These are phyloP conservation scores for Ailanthus altissimus DNA, from an alignment of 345 rosid species.

Conservation along the genomic window DNA sequence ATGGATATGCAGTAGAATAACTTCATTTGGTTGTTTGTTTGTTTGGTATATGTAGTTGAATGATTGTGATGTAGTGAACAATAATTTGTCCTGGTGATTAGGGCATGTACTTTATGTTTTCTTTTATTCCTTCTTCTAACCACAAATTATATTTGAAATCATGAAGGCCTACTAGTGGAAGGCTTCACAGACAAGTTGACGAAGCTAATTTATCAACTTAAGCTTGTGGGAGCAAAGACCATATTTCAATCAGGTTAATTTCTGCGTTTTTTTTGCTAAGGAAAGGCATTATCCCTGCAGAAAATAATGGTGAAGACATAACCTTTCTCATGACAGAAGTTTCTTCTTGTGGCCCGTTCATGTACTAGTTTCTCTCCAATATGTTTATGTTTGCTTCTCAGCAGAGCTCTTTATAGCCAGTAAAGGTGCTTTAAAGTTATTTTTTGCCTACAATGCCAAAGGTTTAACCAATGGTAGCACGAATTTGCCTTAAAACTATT, in stretches of 20 bases:
- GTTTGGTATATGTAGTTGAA: not conserved
- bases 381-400: not conserved
- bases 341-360: not conserved
- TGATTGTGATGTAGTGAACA: not conserved
- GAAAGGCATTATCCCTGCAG: not conserved
- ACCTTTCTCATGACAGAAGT: not conserved
- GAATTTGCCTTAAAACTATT: not conserved
- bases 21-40: not conserved
- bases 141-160: not conserved
- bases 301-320: not conserved
- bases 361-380: not conserved
- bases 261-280: not conserved
- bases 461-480: not conserved
- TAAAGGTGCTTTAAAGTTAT: not conserved
- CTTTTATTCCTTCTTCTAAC: not conserved
- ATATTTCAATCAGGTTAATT: not conserved
- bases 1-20: not conserved
- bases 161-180: constrained; percentile 41
- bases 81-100: too few relatives aligned
- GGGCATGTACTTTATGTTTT: not conserved
- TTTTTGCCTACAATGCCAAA: not conserved
- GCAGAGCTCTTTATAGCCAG: not conserved
- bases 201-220: constrained; percentile 22
- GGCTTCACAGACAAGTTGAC: constrained; percentile 17
- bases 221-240: not conserved